These are phyloP conservation scores for Lipomyces orientalis DNA, from an alignment of 805 yeast genomes.

Conservation along the genomic window DNA sequence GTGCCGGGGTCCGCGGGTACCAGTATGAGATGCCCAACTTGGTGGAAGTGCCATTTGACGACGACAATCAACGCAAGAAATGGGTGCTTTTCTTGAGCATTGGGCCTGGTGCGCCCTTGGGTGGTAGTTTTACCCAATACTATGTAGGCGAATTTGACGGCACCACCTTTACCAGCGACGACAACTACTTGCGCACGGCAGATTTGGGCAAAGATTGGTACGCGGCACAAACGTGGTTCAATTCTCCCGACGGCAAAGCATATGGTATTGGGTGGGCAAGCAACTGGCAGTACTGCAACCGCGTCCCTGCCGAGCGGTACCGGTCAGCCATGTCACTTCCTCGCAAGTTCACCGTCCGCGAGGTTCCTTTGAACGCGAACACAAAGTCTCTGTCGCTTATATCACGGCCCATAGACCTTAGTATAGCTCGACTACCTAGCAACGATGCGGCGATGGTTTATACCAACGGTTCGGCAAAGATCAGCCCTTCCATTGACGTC, in stretches of 20 bases:
- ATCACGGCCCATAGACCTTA: neutral
- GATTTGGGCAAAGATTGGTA: constrained; percentile 1
- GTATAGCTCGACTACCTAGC: neutral
- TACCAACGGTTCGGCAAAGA: neutral
- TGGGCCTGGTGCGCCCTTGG: constrained; percentile 52
- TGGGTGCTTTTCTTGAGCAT: constrained; percentile 51
- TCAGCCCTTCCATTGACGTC: neutral
- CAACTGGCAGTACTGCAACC: constrained; percentile 51
- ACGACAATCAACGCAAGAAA: constrained; percentile 34
- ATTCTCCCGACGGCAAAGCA: neutral
- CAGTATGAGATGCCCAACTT: constrained; percentile 54
- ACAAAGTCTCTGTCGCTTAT: neutral
- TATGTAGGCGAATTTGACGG: constrained; percentile 53
- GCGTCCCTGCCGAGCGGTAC: constrained; percentile 48
- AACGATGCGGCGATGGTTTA: neutral
- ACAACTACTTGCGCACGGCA: constrained; percentile 15
- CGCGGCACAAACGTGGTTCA: constrained; percentile 1
- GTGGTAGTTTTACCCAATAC: constrained; percentile 52
- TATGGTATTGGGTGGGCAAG: constrained; percentile 49
- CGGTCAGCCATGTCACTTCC: constrained; percentile 46
- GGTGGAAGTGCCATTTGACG: constrained; percentile 44
- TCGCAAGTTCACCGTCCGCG: constrained; percentile 7
- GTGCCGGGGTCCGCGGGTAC: constrained; percentile 42
- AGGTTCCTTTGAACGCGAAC: neutral
- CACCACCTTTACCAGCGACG: constrained; percentile 46